Evolutionary conservation across 495 filamentous ascomycete species (phyloP).

Genomic region (Penicillium paradoxum): DNA sequence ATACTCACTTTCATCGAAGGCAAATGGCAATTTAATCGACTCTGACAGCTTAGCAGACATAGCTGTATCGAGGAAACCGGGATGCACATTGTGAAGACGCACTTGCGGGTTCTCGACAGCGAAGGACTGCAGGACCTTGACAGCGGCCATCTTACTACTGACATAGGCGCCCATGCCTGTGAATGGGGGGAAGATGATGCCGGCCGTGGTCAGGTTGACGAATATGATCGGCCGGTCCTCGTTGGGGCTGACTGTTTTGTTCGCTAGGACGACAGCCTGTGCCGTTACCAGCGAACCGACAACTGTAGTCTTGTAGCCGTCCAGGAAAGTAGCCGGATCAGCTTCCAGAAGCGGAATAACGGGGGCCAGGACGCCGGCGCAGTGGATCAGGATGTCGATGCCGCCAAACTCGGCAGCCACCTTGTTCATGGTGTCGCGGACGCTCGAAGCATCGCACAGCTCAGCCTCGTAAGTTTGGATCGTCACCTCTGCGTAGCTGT

Average conservation of each 20-base stretch:
- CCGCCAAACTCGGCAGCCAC: slow-evolving; percentile 13
- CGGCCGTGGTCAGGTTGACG: slow-evolving; percentile 27
- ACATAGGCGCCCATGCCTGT: slow-evolving; percentile 29
- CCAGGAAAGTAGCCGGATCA: slow-evolving; percentile 21
- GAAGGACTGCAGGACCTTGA: slow-evolving; percentile 37
- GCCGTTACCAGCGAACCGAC: slow-evolving; percentile 26
- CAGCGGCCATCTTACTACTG: slow-evolving; percentile 33
- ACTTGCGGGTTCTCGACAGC: slow-evolving; percentile 38
- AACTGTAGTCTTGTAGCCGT: slow-evolving; percentile 33
- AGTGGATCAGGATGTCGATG: slow-evolving; percentile 35
- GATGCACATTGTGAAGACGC: slow-evolving; percentile 35
- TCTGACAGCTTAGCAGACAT: slow-evolving; percentile 20
- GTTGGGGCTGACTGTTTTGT: slow-evolving; percentile 5
- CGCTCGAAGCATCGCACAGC: slow-evolving; percentile 17
- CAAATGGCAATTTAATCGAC: slow-evolving; percentile 13
- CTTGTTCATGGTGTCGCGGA: slow-evolving; percentile 9
- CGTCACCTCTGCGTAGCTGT: slow-evolving; percentile 2
- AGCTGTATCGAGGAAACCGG: slow-evolving; percentile 32
- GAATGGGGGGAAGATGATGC: slow-evolving; percentile 25
- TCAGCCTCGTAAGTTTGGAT: slow-evolving; percentile 17
- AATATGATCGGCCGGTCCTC: slow-evolving; percentile 22
- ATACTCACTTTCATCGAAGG: slow-evolving; percentile 14
- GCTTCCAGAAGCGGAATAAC: slow-evolving; percentile 17
- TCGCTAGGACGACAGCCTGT: slow-evolving; percentile 25
- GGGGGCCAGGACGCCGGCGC: slow-evolving; percentile 24